A percentile compares a stretch with the other conserved stretches of the same genome.
phyloP scores from a whole-genome alignment of 1,284 basidiomycete genomes.

The Boletus mariae region DNA sequence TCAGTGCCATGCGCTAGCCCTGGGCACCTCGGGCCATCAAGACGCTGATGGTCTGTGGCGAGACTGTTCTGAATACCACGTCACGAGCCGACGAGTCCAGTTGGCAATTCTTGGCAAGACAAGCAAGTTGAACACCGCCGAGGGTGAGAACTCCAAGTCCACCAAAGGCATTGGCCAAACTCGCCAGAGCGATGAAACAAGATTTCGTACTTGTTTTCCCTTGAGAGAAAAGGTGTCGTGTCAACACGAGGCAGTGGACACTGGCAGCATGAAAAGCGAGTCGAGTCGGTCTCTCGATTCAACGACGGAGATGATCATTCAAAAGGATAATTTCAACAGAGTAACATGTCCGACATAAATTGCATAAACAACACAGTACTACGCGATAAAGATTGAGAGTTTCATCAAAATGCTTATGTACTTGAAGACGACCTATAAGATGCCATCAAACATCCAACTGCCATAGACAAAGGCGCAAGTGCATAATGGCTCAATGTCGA shows the following conservation, averaged over 20 bases:
- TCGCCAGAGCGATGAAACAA: neutral
- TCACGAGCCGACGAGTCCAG: no score
- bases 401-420: neutral
- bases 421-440: neutral
- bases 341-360: neutral
- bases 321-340: neutral
- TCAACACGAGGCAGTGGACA: neutral
- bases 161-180: neutral
- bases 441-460: no score
- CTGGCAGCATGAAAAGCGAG: neutral
- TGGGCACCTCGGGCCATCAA: neutral
- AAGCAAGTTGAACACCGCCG: neutral
- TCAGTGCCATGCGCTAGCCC: neutral
- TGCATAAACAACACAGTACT: constrained; percentile 6
- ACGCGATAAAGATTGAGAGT: neutral
- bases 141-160: neutral
- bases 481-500: constrained; percentile 11
- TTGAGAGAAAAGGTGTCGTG: neutral
- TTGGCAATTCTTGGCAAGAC: neutral
- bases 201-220: neutral
- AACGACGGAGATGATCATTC: neutral
- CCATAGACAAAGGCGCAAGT: neutral
- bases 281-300: neutral
- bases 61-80: no score
- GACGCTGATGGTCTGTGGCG: neutral